Conservation (phyloP, 1,139 yeast genomes). For the Geotrichum carabidarum region DNA sequence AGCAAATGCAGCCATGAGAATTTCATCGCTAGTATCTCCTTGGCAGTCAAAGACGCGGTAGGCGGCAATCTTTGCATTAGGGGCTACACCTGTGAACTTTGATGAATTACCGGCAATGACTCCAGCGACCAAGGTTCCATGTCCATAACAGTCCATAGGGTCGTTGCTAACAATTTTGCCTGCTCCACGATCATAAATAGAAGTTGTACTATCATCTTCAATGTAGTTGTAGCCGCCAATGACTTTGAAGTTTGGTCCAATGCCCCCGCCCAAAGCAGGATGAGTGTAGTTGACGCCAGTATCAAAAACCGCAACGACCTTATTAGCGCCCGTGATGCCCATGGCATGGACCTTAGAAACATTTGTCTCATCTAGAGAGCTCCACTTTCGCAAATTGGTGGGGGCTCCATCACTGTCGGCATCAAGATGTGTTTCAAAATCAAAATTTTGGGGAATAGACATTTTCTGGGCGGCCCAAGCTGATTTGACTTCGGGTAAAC, state of each 20-base stretch:
- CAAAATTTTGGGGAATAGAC: background rate
- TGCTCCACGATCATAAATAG: background rate
- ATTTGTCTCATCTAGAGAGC: conserved; percentile 24
- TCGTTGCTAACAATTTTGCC: conserved; percentile 10
- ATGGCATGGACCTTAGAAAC: conserved; percentile 22
- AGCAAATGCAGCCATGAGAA: conserved; percentile 23
- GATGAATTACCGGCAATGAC: conserved; percentile 22
- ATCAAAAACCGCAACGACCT: conserved; percentile 23
- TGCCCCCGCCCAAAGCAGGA: conserved; percentile 25
- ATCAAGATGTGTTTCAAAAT: background rate
- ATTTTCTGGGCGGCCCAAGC: conserved; percentile 9
- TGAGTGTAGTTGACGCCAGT: conserved; percentile 24
- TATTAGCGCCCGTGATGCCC: conserved; percentile 22
- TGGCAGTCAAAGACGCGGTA: conserved; percentile 26
- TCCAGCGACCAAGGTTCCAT: conserved; percentile 27
- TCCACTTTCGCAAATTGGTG: conserved; percentile 16
- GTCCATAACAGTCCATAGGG: conserved; percentile 26
- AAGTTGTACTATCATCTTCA: conserved; percentile 2
- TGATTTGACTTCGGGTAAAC: conserved; percentile 13
- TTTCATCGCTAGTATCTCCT: conserved; percentile 23
- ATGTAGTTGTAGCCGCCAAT: conserved; percentile 23
- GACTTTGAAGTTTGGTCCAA: conserved; percentile 23
- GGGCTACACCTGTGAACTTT: conserved; percentile 24
- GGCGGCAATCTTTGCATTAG: conserved; percentile 23
- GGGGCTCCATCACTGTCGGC: background rate